Base-by-base conservation (phyloP, 192 early-diverging fungal genomes). In the Haplosporangium gracile region DNA sequence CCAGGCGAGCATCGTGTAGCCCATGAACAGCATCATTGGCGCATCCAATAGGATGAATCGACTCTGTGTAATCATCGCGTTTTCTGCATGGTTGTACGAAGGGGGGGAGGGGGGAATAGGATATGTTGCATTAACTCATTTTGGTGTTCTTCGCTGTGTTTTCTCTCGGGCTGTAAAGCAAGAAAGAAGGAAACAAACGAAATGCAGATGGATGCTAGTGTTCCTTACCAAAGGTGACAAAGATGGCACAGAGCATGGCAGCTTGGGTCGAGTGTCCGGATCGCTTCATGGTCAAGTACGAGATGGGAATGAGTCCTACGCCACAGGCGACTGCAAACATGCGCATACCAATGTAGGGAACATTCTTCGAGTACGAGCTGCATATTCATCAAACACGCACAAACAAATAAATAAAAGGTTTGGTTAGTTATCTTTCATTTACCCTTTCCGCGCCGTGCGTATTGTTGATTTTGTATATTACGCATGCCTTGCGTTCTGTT, bases 11-110 rank as follows among this genome's bases (percentile, higher is more conserved):
- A 96, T 85, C 7, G 97, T 93, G 47, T 92, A 85, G 39, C 95
- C 94, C 65, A 94, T 96, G 84, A 98, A 98, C 32, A 99, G 92
- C 79, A 99, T 90, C 74, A 99, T 90, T 72, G 98, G 96, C 22
- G 96, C 92, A 89, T 99, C 97, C 45, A 99, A 90, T 43, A 99
- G 90, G 65, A 99, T 99, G 53, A 98, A 89, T 42, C 98, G 93
- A 68, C 95, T 95, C 88, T 99, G 97, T 1, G 97, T 94, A 60
- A 98, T 91, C 85, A 99, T 89, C 0, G 96, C 92, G 85, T 97
- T 99, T 78, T 99, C 97, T 96, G 73, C 13, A 47, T 10, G 55
- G 16, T 18, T 55, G 2, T 36, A 36, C 36, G 2, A 36, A 2
- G 36, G 36, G 36, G 36, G 1, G 43, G 13, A 15, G 11, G 43